Evolutionary conservation across 306 rosid genomes (phyloP).

Genomic region (Fragaria ananassa): DNA sequence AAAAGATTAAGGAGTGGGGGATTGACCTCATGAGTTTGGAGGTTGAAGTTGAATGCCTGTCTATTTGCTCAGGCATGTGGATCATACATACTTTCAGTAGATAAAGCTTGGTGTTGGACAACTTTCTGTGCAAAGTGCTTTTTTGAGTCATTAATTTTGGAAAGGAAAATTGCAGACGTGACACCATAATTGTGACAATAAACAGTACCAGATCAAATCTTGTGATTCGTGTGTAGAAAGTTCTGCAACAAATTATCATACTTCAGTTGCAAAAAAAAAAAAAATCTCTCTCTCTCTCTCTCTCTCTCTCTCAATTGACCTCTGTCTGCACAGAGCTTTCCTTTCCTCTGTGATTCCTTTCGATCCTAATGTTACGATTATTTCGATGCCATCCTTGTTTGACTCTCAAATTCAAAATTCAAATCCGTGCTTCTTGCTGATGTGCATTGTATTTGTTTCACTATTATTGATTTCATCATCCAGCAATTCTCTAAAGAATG

Average conservation of each 20-base stretch:
- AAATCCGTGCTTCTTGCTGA: neutral
- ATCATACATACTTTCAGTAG: neutral
- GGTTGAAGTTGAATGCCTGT: neutral
- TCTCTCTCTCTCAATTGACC: no score
- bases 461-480: neutral
- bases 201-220: neutral
- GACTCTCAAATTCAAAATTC: neutral
- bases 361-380: slow-evolving; percentile 67
- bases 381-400: slow-evolving; percentile 71
- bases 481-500: neutral
- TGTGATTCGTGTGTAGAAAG: neutral
- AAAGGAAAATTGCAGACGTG: neutral
- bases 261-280: slow-evolving; percentile 31
- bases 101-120: slow-evolving; percentile 10
- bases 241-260: neutral
- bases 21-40: neutral
- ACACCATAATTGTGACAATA: neutral
- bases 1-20: slow-evolving; percentile 3
- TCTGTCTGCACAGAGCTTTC: slow-evolving; percentile 67
- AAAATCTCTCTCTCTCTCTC: no score
- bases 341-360: slow-evolving; percentile 57
- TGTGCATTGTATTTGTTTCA: neutral
- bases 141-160: slow-evolving; percentile 11
- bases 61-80: neutral
- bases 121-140: slow-evolving; percentile 13